Evolutionary conservation across 2,329 filamentous ascomycete genomes (phyloP).

Genomic region (Pseudogymnoascus sp.): DNA sequence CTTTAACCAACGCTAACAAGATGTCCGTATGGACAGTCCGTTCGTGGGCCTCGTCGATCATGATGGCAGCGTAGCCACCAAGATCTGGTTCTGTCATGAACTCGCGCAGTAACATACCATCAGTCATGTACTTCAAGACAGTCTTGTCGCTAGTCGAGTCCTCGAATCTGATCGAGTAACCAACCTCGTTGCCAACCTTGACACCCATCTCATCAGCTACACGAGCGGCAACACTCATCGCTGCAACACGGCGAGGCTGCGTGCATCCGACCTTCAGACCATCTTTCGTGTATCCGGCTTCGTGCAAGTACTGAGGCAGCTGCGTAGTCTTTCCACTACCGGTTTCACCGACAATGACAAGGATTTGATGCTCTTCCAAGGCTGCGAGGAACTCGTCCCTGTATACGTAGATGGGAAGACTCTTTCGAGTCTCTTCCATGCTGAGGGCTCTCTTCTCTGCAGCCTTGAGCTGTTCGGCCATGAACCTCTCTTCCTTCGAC

Average conservation of each 20-base stretch:
- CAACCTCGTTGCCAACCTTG: constrained; percentile 84
- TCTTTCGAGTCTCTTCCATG: constrained; percentile 87
- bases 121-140: constrained; percentile 90
- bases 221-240: constrained; percentile 94
- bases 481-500: constrained; percentile 68
- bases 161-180: constrained; percentile 92
- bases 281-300: constrained; percentile 79
- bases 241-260: constrained; percentile 88
- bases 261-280: constrained; percentile 86
- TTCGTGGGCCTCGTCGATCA: constrained; percentile 98
- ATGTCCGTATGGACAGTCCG: constrained; percentile 88
- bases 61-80: constrained; percentile 73
- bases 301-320: constrained; percentile 84
- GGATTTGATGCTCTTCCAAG: constrained; percentile 72
- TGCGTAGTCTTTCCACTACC: constrained; percentile 96
- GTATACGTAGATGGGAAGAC: constrained; percentile 81
- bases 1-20: constrained; percentile 77
- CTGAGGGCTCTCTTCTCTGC: constrained; percentile 81
- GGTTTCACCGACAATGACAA: constrained; percentile 92
- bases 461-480: constrained; percentile 75
- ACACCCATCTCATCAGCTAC: constrained; percentile 91
- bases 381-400: constrained; percentile 81
- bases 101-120: constrained; percentile 87
- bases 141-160: constrained; percentile 89
- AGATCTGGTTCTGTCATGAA: constrained; percentile 84